Conservation (phyloP, 169 alveolate genomes). For the Plasmodium adleri region DNA sequence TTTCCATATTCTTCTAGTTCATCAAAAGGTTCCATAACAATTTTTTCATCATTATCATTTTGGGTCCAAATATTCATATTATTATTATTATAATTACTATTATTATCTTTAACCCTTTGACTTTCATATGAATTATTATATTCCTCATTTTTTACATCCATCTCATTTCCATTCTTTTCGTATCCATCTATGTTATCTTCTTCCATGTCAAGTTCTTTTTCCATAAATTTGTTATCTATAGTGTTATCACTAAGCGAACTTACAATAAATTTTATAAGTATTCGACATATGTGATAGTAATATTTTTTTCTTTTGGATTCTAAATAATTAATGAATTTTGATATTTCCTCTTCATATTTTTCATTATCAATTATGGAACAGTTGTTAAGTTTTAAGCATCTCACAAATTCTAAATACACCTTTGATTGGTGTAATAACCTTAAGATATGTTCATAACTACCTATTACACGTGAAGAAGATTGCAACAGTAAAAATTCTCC, state of each 20-base stretch:
- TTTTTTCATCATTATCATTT: constrained; percentile 33
- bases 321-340: constrained; percentile 57
- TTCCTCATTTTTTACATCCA: constrained; percentile 24
- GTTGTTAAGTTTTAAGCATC: constrained; percentile 28
- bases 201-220: constrained; percentile 14
- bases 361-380: constrained; percentile 23
- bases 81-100: no score
- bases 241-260: constrained; percentile 52
- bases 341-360: constrained; percentile 69
- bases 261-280: constrained; percentile 49
- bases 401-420: constrained; percentile 51
- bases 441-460: constrained; percentile 62
- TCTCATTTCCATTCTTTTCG: constrained; percentile 6
- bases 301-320: constrained; percentile 53
- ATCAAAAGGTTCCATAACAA: constrained; percentile 69
- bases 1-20: constrained; percentile 76
- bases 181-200: constrained; percentile 11
- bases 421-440: constrained; percentile 61
- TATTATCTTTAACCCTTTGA: constrained; percentile 30
- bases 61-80: constrained; percentile 19
- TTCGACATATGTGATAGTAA: constrained; percentile 48
- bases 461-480: constrained; percentile 73
- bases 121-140: constrained; percentile 11
- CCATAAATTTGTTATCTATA: constrained; percentile 14
- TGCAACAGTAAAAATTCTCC: constrained; percentile 74